Conservation (phyloP, 371 early-diverging fungal genomes). For the Dichotomocladium elegans region DNA sequence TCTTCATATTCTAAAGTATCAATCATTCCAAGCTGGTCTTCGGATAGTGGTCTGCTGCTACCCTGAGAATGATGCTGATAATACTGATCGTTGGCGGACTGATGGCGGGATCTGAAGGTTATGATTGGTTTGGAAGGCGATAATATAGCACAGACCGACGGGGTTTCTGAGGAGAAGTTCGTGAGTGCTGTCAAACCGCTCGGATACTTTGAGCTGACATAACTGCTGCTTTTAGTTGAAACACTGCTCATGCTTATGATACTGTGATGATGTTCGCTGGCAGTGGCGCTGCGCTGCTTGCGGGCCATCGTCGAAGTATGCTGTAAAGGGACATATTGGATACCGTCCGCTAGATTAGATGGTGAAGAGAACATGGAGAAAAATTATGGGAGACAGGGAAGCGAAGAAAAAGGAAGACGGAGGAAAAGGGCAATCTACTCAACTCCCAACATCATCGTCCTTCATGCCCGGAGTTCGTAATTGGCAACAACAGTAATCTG, state of each 20-base stretch:
- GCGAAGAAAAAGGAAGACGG: background rate
- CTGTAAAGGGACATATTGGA: no score
- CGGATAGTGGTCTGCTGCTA: background rate
- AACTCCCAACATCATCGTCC: background rate
- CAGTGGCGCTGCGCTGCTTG: background rate
- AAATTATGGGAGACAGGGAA: background rate
- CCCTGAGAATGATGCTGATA: slow-evolving; percentile 1
- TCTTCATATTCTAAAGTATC: slow-evolving; percentile 14
- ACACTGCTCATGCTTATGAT: slow-evolving; percentile 14
- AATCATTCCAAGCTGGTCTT: slow-evolving; percentile 16
- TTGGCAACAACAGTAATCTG: background rate
- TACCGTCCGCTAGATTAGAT: background rate
- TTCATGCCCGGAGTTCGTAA: background rate
- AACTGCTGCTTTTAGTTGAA: slow-evolving; percentile 14
- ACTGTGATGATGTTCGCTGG: slow-evolving; percentile 4
- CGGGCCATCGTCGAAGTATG: background rate
- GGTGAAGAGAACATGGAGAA: background rate
- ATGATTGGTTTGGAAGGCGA: slow-evolving; percentile 10
- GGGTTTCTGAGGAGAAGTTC: no score
- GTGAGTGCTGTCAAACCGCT: slow-evolving; percentile 12
- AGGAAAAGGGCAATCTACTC: background rate
- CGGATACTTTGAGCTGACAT: slow-evolving; percentile 8
- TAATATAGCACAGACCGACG: no score
- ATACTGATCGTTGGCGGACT: background rate
- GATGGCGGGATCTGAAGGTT: background rate